These are phyloP conservation scores for Pleurotus giganteus DNA, from an alignment of 768 basidiomycete species.

Conservation along the genomic window DNA sequence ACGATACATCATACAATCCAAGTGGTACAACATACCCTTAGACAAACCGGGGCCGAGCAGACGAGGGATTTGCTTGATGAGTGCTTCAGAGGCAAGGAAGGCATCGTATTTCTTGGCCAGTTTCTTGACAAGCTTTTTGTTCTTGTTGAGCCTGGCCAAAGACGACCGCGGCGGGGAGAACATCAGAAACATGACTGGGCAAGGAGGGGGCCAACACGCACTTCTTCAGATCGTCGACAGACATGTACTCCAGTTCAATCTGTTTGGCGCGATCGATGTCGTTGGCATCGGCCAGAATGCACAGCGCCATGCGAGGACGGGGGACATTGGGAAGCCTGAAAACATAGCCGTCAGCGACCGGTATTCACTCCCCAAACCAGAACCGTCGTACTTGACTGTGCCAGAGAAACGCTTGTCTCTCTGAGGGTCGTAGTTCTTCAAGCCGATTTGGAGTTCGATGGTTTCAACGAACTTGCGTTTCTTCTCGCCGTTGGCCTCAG, in stretches of 20 bases:
- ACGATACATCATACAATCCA: neutral
- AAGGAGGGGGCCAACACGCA: constrained; percentile 33
- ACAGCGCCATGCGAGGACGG: constrained; percentile 98
- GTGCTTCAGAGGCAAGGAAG: constrained; percentile 93
- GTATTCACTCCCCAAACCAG: neutral
- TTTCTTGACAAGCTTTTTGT: constrained; percentile 99
- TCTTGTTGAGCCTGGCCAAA: constrained; percentile 86
- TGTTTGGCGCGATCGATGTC: constrained; percentile 99
- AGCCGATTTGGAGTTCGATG: constrained; percentile 92
- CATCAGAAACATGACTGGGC: neutral
- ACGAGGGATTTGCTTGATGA: constrained; percentile 99
- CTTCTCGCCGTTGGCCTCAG: constrained; percentile 81
- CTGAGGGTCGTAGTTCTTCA: constrained; percentile 99
- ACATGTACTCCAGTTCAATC: constrained; percentile 98
- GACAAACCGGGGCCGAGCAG: constrained; percentile 99
- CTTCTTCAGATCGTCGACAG: constrained; percentile 99
- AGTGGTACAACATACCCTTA: constrained; percentile 66
- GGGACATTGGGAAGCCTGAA: constrained; percentile 91
- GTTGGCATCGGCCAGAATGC: constrained; percentile 98
- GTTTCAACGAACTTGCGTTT: constrained; percentile 95
- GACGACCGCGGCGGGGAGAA: neutral
- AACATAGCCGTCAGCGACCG: constrained; percentile 10
- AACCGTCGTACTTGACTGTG: constrained; percentile 78
- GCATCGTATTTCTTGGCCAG: constrained; percentile 99
- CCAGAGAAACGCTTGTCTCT: constrained; percentile 99